A percentile compares a stretch with the other conserved stretches of the same genome.
These are phyloP conservation scores for Orbilia ellipsospora DNA, from an alignment of 2,329 filamentous ascomycete species.

Conservation along the genomic window DNA sequence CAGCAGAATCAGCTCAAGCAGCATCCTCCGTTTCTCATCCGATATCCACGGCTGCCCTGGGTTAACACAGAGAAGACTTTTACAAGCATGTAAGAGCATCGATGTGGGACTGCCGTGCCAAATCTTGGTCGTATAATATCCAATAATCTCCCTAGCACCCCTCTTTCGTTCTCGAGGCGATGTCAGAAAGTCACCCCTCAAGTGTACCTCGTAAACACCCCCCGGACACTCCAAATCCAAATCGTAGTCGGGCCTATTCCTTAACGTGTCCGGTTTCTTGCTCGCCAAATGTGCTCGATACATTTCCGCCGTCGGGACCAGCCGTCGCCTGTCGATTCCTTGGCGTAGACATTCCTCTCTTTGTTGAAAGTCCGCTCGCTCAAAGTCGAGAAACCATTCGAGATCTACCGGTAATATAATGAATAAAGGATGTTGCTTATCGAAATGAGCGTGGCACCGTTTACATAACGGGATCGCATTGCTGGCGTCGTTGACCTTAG, in stretches of 20 bases:
- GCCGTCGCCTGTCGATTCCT: neutral
- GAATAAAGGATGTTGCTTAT: neutral
- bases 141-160: too few relatives aligned
- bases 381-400: conserved; percentile 16
- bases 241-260: neutral
- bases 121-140: too few relatives aligned
- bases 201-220: too few relatives aligned
- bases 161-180: too few relatives aligned
- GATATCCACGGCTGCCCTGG: too few relatives aligned
- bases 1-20: too few relatives aligned
- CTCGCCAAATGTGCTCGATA: conserved; percentile 9
- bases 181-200: too few relatives aligned
- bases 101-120: too few relatives aligned
- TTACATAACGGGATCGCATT: conserved; percentile 26
- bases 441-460: conserved; percentile 14
- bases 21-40: too few relatives aligned
- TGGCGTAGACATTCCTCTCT: neutral
- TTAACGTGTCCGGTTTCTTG: neutral
- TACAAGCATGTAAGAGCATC: too few relatives aligned
- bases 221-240: too few relatives aligned
- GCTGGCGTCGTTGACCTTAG: neutral
- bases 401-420: conserved; percentile 16
- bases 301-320: conserved; percentile 12
- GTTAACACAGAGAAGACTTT: too few relatives aligned
- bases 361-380: conserved; percentile 1